Evolutionary conservation across 257 asterid genomes (phyloP), one percentile per base, ranked within the genome.

Genomic region (Schizonepeta tenuifolia): DNA sequence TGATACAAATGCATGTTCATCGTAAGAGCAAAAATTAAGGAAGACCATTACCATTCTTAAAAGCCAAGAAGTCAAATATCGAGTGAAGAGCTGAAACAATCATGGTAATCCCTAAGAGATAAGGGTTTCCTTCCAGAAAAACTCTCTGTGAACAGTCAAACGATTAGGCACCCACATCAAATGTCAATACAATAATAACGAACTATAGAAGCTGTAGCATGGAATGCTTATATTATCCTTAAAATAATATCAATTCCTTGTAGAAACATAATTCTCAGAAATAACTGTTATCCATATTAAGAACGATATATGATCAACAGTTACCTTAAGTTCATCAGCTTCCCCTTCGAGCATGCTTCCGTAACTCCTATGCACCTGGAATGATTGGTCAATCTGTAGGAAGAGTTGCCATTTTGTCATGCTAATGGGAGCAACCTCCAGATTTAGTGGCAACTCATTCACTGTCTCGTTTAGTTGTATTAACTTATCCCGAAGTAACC

Each of bases 321-420:
- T 22, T 83, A 91, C 98, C 98, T 94, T 94, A 50, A 94, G 98
- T 85, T 88, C 95, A 87, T 94, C 99, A 80, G 95, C 96, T 82
- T 94, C 99, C 22, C 99, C 99, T 72, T 94, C 99, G 11, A 90
- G 86, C 99, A 94, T 94, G 87, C 99, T 94, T 68, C 99, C 99
- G 69, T 94, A 94, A 80, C 65, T 92, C 77, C 91, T 88, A 77
- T 94, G 99, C 79, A 94, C 73, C 80, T 94, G 97, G 83, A 94
- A 94, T 17, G 99, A 94, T 73, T 94, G 99, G 77, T 94, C 99
- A 72, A 94, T 90, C 90, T 94, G 99, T 64, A 88, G 86, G 84
- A 84, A 94, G 46, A 94, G 80, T 72, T 94, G 99, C 99, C 99
- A 94, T 79, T 89, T 94, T 26, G 99, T 91, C 98, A 87, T 91